Conservation (phyloP, 805 yeast genomes). For the Yamadazyma laniorum region DNA sequence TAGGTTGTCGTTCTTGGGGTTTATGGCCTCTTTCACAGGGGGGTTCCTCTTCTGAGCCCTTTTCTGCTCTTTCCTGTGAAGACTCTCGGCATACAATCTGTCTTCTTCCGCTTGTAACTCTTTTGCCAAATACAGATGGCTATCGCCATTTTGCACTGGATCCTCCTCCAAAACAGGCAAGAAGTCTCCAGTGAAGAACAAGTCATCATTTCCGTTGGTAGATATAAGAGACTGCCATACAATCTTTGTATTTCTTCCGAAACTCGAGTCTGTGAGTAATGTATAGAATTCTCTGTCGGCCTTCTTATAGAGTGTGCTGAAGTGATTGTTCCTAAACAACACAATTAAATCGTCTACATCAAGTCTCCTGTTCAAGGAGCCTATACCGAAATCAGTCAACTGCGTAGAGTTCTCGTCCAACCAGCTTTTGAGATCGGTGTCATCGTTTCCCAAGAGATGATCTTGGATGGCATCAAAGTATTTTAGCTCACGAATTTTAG, state of each 20-base stretch:
- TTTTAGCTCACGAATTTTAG: slow-evolving; percentile 5
- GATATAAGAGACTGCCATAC: slow-evolving; percentile 82
- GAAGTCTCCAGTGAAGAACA: slow-evolving; percentile 66
- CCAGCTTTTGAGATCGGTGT: slow-evolving; percentile 24
- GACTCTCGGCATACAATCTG: slow-evolving; percentile 43
- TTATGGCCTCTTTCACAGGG: slow-evolving; percentile 2
- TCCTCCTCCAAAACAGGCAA: slow-evolving; percentile 37
- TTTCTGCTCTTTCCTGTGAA: slow-evolving; percentile 13
- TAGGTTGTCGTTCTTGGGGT: slow-evolving; percentile 2
- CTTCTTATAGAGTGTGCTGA: slow-evolving; percentile 62
- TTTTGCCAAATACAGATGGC: slow-evolving; percentile 38
- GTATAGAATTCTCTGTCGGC: slow-evolving; percentile 51
- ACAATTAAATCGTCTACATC: slow-evolving; percentile 58
- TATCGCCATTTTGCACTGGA: slow-evolving; percentile 7
- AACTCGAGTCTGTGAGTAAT: slow-evolving; percentile 75
- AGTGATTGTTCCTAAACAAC: slow-evolving; percentile 88
- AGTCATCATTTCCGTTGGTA: slow-evolving; percentile 66
- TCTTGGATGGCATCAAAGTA: slow-evolving; percentile 58
- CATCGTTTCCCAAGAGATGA: slow-evolving; percentile 35
- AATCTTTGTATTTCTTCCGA: slow-evolving; percentile 43
- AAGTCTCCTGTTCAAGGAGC: slow-evolving; percentile 43
- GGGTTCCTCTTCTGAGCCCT: slow-evolving; percentile 8
- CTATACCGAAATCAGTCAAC: slow-evolving; percentile 66
- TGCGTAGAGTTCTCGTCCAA: slow-evolving; percentile 69
- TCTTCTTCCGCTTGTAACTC: slow-evolving; percentile 61